Base-by-base conservation (phyloP, 2,329 filamentous ascomycete species). In the Arthrobotrys entomopaga region DNA sequence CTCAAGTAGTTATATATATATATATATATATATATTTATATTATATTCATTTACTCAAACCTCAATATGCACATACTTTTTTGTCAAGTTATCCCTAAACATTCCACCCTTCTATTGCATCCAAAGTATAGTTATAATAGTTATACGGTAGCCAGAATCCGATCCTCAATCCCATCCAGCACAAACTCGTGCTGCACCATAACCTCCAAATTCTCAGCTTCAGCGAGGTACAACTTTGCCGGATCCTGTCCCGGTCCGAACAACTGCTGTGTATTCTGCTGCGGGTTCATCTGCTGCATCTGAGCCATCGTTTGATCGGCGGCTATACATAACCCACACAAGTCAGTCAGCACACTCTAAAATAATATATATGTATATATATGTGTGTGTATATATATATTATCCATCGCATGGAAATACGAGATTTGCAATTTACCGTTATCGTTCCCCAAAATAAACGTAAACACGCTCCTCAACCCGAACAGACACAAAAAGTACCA, bases 401-500 rank as follows among this genome's bases (percentile, higher is more conserved):
- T 20, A 48, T 16, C 46, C 72, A 69, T 76, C 70, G 38, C 7
- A 24, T 15, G n/a, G 49, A 4, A 22, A 48, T 50, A 49, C 19
- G 38, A 49, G 19, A 66, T 49, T 83, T 89, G 82, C 85, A n/a
- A n/a, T n/a, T n/a, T n/a, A 97, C 93, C 89, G 82, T 98, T 98
- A 80, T 99, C 96, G 81, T 91, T 96, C 7, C 95, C 95, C 13
- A 99, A 86, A 57, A 99, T 89, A 81, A 97, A 98, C 80, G 95
- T 96, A 82, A 99, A 99, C 69, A 99, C 93, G 64, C 94, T 92
- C 82, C 98, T 94, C 69, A 99, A 85, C 53, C 96, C 95, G 81
- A 99, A 98, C 77, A 99, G 89, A 80, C 96, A 98, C 77, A 99
- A 84, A 81, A 99, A 98, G 84, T 99, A 99, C 93, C 95, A 99